Evolutionary conservation across 202 grass and related monocot genomes (phyloP).

Genomic region (Digitaria exilis): DNA sequence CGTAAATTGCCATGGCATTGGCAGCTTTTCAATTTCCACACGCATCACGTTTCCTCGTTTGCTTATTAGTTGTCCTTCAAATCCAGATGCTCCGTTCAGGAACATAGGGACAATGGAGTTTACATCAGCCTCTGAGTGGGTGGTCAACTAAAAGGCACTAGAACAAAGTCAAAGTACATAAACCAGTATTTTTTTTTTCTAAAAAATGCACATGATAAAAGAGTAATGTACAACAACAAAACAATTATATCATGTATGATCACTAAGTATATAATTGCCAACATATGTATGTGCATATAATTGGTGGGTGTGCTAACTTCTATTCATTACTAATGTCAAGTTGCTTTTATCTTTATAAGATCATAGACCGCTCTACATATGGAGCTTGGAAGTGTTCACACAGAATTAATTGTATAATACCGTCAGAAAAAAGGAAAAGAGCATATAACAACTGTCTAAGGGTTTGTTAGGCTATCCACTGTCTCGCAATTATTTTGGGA

Average conservation of each 20-base stretch:
- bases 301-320: neutral
- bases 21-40: neutral
- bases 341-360: neutral
- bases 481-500: slow-evolving; percentile 34
- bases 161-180: no score
- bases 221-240: neutral
- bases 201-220: neutral
- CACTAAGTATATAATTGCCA: neutral
- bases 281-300: neutral
- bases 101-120: neutral
- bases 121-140: neutral
- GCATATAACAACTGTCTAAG: neutral
- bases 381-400: neutral
- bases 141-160: neutral
- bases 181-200: neutral
- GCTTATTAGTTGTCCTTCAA: neutral
- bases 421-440: neutral
- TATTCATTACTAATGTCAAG: neutral
- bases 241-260: neutral
- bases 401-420: neutral
- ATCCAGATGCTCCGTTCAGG: neutral
- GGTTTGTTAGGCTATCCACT: slow-evolving; percentile 31
- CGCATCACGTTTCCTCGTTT: neutral
- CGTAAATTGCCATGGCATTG: neutral
- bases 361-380: neutral